Percentiles rank a stretch among this genome's conserved stretches.
Evolutionary conservation across 202 grass and related monocot species (phyloP).

Genomic region (Carex sylvatica): DNA sequence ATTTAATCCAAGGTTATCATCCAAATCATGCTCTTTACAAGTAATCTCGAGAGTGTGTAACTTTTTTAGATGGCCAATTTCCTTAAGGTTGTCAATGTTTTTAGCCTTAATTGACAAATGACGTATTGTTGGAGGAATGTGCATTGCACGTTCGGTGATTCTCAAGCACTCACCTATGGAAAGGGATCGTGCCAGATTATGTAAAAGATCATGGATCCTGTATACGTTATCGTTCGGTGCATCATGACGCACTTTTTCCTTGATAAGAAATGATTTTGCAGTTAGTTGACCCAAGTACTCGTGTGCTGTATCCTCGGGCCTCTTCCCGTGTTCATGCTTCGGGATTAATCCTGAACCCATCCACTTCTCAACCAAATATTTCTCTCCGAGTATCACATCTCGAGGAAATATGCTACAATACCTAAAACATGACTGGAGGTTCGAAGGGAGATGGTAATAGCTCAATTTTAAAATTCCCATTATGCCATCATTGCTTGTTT

Average conservation of each 20-base stretch:
- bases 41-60: slow-evolving; percentile 8
- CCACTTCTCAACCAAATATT: neutral
- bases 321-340: neutral
- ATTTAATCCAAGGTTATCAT: neutral
- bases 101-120: neutral
- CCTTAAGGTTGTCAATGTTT: neutral
- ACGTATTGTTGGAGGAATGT: slow-evolving; percentile 11
- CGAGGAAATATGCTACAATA: slow-evolving; percentile 24
- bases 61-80: neutral
- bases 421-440: slow-evolving; percentile 5
- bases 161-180: slow-evolving; percentile 14
- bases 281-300: slow-evolving; percentile 17
- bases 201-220: slow-evolving; percentile 27
- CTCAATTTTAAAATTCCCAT: slow-evolving; percentile 21
- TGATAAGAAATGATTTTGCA: slow-evolving; percentile 33
- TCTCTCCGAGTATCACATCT: neutral
- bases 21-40: neutral
- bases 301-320: slow-evolving; percentile 10
- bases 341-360: slow-evolving; percentile 27
- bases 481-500: neutral
- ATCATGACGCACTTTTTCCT: neutral
- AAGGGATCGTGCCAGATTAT: slow-evolving; percentile 13
- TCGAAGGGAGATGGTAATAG: neutral
- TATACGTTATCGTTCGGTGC: neutral
- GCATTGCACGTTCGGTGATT: neutral